These are phyloP conservation scores for Serendipita indica DNA, from an alignment of 768 basidiomycete genomes.

Conservation along the genomic window DNA sequence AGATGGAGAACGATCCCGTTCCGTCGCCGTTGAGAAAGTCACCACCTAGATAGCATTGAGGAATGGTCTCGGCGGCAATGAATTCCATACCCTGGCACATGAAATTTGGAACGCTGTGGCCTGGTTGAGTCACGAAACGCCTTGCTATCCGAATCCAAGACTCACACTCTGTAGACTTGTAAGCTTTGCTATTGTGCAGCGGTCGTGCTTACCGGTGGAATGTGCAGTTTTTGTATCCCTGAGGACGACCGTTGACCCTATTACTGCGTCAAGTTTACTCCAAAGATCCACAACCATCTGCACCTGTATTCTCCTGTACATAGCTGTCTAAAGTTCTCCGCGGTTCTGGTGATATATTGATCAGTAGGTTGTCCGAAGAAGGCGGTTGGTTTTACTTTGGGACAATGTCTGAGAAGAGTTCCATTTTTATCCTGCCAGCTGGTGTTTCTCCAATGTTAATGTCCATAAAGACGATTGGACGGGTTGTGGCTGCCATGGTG, in stretches of 20 bases:
- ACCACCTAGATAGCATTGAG: conserved; percentile 39
- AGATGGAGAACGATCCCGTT: conserved; percentile 93
- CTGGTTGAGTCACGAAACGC: neutral
- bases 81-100: conserved; percentile 72
- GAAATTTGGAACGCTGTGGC: conserved; percentile 65
- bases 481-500: conserved; percentile 18
- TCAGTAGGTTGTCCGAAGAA: neutral
- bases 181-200: neutral
- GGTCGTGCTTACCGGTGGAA: conserved; percentile 71
- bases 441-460: conserved; percentile 92
- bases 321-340: conserved; percentile 93
- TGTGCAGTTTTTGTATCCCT: conserved; percentile 82
- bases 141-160: neutral
- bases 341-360: conserved; percentile 43
- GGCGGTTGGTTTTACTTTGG: conserved; percentile 52
- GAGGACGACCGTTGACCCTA: conserved; percentile 70
- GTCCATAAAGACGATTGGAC: conserved; percentile 96
- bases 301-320: conserved; percentile 96
- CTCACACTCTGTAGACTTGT: conserved; percentile 48
- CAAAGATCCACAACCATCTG: neutral
- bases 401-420: conserved; percentile 88
- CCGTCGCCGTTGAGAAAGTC: conserved; percentile 93
- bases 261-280: neutral
- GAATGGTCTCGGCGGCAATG: neutral
- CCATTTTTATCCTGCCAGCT: conserved; percentile 91